Percentiles rank a stretch among this genome's conserved stretches.
Conservation (phyloP, 2,329 filamentous ascomycete species). For the Albifimbria verrucaria region DNA sequence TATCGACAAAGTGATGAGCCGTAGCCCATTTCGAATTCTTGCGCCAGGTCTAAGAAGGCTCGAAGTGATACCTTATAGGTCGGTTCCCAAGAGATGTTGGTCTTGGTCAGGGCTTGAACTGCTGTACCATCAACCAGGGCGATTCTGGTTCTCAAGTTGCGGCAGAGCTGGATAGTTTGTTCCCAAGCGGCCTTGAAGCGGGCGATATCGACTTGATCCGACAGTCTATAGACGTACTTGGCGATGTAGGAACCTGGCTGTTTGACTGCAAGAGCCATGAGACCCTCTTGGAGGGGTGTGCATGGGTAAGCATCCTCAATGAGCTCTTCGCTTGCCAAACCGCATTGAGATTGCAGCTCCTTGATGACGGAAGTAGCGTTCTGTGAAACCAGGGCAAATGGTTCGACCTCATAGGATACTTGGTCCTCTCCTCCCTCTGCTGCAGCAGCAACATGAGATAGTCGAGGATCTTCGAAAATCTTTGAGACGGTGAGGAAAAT, state of each 20-base stretch:
- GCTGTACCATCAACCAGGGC: not conserved
- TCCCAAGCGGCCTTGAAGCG: slow-evolving; percentile 2
- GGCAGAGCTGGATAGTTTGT: not conserved
- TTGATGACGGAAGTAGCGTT: not conserved
- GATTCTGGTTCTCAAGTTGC: slow-evolving; percentile 3
- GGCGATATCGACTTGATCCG: not conserved
- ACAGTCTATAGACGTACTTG: not conserved
- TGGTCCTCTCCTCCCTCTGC: not conserved
- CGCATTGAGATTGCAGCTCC: not conserved
- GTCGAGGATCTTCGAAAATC: slow-evolving; percentile 36
- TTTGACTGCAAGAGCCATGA: slow-evolving; percentile 2
- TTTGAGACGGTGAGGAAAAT: slow-evolving; percentile 35
- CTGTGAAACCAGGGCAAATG: not conserved
- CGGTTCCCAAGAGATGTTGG: not conserved
- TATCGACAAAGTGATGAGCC: not conserved
- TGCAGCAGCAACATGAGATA: slow-evolving; percentile 35
- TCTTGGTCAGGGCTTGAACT: not conserved
- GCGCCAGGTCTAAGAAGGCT: not conserved
- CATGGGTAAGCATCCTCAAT: slow-evolving; percentile 1
- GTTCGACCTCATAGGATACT: not conserved
- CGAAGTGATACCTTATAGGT: no score
- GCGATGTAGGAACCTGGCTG: slow-evolving; percentile 1
- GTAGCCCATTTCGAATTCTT: not conserved
- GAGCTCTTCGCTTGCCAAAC: not conserved
- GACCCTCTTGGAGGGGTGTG: slow-evolving; percentile 1